Evolutionary conservation across 495 filamentous ascomycete genomes (phyloP).

Genomic region (Aspergillus affinis): DNA sequence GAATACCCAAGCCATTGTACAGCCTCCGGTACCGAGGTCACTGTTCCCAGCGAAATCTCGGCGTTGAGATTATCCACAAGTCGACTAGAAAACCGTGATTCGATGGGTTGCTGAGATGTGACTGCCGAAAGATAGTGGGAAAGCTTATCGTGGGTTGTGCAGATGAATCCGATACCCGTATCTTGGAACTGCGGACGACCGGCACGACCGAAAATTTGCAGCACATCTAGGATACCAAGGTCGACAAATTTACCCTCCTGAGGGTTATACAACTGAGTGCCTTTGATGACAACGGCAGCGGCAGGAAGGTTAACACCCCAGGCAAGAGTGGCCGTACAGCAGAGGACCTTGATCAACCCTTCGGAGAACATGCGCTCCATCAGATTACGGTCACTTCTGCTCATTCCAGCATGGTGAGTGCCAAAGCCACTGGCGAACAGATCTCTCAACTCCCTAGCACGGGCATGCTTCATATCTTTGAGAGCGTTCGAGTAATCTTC

Average conservation of each 20-base stretch:
- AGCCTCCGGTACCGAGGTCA: conserved; percentile 90
- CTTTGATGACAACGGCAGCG: conserved; percentile 96
- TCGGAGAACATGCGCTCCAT: conserved; percentile 88
- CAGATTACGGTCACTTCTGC: conserved; percentile 86
- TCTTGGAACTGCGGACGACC: conserved; percentile 97
- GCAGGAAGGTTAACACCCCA: conserved; percentile 99
- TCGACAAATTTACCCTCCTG: conserved; percentile 96
- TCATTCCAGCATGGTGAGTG: conserved; percentile 95
- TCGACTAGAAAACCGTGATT: conserved; percentile 86
- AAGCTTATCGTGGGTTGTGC: conserved; percentile 88
- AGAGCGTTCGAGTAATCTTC: conserved; percentile 69
- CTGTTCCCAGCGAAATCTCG: conserved; percentile 89
- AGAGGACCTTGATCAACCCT: conserved; percentile 90
- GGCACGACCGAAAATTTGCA: conserved; percentile 98
- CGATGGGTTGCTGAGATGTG: conserved; percentile 93
- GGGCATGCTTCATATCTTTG: conserved; percentile 78
- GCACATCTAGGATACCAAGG: conserved; percentile 91
- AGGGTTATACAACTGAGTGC: conserved; percentile 93
- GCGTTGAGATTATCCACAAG: conserved; percentile 97
- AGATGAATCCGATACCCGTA: conserved; percentile 94
- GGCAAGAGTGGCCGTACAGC: conserved; percentile 95
- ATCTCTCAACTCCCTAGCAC: conserved; percentile 81
- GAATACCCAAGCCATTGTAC: conserved; percentile 98
- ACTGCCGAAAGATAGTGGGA: conserved; percentile 91
- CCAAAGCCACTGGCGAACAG: conserved; percentile 87